Percentiles rank a stretch among this genome's conserved stretches.
These are phyloP conservation scores for Salvia rosmarinus DNA, from an alignment of 257 asterid genomes.

Conservation along the genomic window DNA sequence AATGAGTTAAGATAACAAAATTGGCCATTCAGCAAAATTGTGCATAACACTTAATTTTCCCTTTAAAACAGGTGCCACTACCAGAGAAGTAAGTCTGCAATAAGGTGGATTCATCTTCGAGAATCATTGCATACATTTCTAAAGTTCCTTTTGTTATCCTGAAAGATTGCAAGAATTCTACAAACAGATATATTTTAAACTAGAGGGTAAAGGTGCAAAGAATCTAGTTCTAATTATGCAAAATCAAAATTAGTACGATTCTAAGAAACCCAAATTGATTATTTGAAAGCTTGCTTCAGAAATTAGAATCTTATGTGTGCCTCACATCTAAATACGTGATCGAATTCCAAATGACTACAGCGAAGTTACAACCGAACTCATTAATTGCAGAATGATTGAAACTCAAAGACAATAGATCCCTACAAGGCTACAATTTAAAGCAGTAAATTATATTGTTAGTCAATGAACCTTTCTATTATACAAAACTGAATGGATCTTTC, in stretches of 20 bases:
- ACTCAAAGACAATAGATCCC: neutral
- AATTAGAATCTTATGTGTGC: neutral
- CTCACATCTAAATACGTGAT: neutral
- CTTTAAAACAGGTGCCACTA: neutral
- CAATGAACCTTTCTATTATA: neutral
- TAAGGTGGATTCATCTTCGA: neutral
- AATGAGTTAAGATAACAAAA: neutral
- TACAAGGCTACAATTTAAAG: neutral
- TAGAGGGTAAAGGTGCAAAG: neutral
- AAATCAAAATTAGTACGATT: neutral
- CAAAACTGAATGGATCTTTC: neutral
- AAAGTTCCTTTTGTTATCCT: neutral
- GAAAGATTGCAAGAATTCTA: neutral
- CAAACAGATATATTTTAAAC: neutral
- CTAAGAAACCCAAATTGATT: constrained; percentile 1
- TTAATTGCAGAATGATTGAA: neutral
- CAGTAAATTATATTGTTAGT: neutral
- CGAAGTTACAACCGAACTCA: neutral
- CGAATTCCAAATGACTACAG: neutral
- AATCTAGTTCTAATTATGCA: neutral
- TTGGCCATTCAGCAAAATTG: constrained; percentile 16
- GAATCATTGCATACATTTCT: neutral
- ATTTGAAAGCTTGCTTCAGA: constrained; percentile 2
- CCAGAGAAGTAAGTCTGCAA: neutral
- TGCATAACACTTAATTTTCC: neutral